Evolutionary conservation across 1,284 basidiomycete species (phyloP), one percentile per base, ranked within the genome.

Genomic region (Trichosporon faecale): DNA sequence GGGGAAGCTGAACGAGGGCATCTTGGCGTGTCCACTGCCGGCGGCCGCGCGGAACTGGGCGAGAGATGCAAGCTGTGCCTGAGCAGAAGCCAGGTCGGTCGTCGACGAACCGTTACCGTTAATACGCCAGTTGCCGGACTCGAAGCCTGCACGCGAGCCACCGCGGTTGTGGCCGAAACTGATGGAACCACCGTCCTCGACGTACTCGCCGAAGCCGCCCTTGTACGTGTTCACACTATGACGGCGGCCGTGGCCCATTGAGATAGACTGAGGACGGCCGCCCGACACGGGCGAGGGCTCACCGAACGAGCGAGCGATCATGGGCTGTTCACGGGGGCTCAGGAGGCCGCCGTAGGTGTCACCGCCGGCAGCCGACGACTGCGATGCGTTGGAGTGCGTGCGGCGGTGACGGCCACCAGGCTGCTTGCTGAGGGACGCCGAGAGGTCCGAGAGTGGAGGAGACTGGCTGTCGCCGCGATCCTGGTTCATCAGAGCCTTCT

Each of bases 21-120:
- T 95, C 86, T 97, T 96, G 79, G 93, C 90, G 83, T 98, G 96
- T 74, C 97, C 94, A 16, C 93, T 93, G 67, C 94, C 95, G 14
- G 94, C 91, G 2, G 94, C 94, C 40, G 94, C 94, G 75, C 97
- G 91, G 88, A 98, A 99, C 79, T 98, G 95, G 79, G 97, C 94
- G 64, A 99, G 87, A 77, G 95, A 96, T 78, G 95, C 93, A 5
- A 99, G 87, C 82, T 99, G 97, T 11, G 95, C 94, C 81, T 84
- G 83, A n/a, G 94, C 94, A 78, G 94, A 92, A 2, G 93, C 94
- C 33, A 96, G 89, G 80, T 95, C 94, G 23, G 91, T 87, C 44
- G 90, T 87, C 75, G 66, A 61, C 23, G 33, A 49, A 63, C 33
- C 33, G 65, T 89, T 90, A 46, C 87, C 87, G 65, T 71, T 73